phyloP scores from a whole-genome alignment of 2,329 filamentous ascomycete genomes.

The Claviceps sorghi region DNA sequence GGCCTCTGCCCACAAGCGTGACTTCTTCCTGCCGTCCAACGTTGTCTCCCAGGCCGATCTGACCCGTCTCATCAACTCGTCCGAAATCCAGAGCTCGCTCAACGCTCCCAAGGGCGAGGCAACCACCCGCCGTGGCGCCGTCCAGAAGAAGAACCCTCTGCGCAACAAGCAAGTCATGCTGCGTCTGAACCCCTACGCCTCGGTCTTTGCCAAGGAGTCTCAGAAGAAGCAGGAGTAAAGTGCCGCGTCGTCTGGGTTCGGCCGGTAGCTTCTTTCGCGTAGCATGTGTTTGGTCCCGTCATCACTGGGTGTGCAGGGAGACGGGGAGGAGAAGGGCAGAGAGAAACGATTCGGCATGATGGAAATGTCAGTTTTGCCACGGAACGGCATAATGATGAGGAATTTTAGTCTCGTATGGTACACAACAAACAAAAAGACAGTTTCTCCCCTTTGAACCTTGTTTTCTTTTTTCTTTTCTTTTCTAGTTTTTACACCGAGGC shows the following conservation, averaged over 20 bases:
- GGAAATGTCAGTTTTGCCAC: too few relatives aligned
- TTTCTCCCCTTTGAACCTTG: neutral
- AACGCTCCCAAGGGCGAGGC: conserved; percentile 80
- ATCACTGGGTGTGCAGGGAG: conserved; percentile 26
- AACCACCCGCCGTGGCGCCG: conserved; percentile 73
- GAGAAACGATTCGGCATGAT: neutral
- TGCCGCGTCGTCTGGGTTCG: neutral
- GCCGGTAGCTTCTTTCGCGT: neutral
- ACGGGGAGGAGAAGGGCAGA: conserved; percentile 1
- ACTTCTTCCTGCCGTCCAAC: conserved; percentile 93
- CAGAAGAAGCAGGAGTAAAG: conserved; percentile 23
- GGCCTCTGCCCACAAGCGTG: conserved; percentile 89
- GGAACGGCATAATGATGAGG: neutral
- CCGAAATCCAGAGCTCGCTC: conserved; percentile 93
- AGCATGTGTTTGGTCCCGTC: conserved; percentile 3
- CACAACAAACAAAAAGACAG: neutral
- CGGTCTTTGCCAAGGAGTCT: conserved; percentile 63
- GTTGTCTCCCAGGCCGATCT: conserved; percentile 90
- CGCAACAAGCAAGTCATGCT: conserved; percentile 98
- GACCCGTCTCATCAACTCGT: conserved; percentile 96
- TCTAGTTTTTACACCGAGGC: conserved; percentile 13
- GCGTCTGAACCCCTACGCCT: conserved; percentile 95
- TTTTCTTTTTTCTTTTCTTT: neutral
- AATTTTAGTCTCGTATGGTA: neutral
- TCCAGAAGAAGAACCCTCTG: conserved; percentile 99